These are phyloP conservation scores for Fusarium bulbicola DNA, from an alignment of 2,329 filamentous ascomycete genomes.

Conservation along the genomic window DNA sequence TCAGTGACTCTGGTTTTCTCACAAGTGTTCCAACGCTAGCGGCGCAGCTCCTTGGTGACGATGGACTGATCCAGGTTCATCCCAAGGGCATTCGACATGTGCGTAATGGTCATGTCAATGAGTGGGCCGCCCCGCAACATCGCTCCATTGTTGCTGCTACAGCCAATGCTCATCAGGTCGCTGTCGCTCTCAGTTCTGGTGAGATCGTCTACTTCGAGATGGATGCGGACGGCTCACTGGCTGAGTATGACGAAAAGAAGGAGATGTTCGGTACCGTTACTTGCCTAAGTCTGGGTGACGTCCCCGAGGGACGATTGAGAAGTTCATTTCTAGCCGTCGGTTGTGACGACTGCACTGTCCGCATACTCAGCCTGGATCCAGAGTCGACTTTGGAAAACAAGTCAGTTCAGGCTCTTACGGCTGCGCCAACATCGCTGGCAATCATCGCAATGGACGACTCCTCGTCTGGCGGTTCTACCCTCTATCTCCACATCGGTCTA, in stretches of 20 bases:
- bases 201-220: constrained; percentile 99
- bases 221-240: constrained; percentile 88
- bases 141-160: constrained; percentile 94
- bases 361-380: constrained; percentile 88
- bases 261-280: constrained; percentile 97
- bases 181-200: constrained; percentile 91
- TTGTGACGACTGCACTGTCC: constrained; percentile 95
- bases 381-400: constrained; percentile 92
- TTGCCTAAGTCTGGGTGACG: constrained; percentile 90
- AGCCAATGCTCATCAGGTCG: constrained; percentile 92
- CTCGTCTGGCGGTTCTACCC: constrained; percentile 83
- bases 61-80: constrained; percentile 92
- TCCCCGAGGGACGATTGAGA: constrained; percentile 87
- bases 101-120: constrained; percentile 79
- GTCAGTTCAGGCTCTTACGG: constrained; percentile 92
- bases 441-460: constrained; percentile 98
- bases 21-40: constrained; percentile 89
- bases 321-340: constrained; percentile 96
- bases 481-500: constrained; percentile 95
- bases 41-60: constrained; percentile 92
- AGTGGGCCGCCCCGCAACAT: constrained; percentile 94
- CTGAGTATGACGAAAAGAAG: constrained; percentile 94
- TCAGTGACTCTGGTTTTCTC: constrained; percentile 91
- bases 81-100: constrained; percentile 97
- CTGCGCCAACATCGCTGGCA: constrained; percentile 85